Percentiles rank a stretch among this genome's conserved stretches.
Evolutionary conservation across 2,329 filamentous ascomycete species (phyloP).

Genomic region (Arthrobotrys musiformis): DNA sequence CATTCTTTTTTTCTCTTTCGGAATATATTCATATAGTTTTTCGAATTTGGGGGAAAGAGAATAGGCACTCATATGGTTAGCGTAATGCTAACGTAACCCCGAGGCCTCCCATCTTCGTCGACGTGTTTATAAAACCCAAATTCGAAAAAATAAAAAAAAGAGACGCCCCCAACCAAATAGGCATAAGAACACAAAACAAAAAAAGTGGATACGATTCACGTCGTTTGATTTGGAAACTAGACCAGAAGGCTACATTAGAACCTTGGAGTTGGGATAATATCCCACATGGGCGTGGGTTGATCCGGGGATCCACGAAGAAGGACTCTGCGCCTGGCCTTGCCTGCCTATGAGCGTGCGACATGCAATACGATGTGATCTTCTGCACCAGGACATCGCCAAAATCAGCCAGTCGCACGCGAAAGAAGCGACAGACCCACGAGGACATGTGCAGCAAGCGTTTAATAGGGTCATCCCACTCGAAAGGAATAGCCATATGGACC

Average conservation of each 20-base stretch:
- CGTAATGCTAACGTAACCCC: background rate
- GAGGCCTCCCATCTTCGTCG: background rate
- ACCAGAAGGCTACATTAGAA: conserved; percentile 17
- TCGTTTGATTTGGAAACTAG: conserved; percentile 47
- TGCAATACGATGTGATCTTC: conserved; percentile 30
- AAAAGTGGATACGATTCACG: background rate
- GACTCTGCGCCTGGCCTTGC: conserved; percentile 21
- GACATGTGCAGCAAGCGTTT: conserved; percentile 40
- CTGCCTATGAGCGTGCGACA: conserved; percentile 35
- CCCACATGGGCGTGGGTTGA: conserved; percentile 32
- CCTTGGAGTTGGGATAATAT: conserved; percentile 15
- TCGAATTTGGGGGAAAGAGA: background rate
- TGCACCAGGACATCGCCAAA: conserved; percentile 39
- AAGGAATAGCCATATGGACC: conserved; percentile 1
- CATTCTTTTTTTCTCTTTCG: background rate
- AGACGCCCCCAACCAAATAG: background rate
- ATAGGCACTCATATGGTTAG: background rate
- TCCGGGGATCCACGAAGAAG: background rate
- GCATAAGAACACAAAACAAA: background rate
- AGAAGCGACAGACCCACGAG: conserved; percentile 54
- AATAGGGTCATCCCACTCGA: conserved; percentile 45
- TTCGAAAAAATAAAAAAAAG: no score
- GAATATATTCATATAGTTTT: background rate
- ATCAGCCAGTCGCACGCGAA: conserved; percentile 55
- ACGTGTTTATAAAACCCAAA: background rate